Percentiles rank a stretch among this genome's conserved stretches.
phyloP scores from a whole-genome alignment of 306 rosid genomes.

The Crataegus laevigata region DNA sequence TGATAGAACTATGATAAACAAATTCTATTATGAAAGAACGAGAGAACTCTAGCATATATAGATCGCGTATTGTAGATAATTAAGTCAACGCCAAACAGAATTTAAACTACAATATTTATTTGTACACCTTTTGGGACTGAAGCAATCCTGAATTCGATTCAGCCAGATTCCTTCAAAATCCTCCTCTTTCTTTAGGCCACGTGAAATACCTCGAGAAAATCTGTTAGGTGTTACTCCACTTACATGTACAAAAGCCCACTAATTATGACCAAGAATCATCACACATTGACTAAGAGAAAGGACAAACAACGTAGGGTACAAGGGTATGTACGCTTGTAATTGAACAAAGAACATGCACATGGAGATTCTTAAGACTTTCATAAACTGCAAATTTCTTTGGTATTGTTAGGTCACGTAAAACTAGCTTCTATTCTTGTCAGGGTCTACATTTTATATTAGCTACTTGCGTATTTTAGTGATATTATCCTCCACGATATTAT shows the following conservation, averaged over 20 bases:
- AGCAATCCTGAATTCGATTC: neutral
- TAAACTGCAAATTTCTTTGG: neutral
- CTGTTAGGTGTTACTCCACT: conserved; percentile 18
- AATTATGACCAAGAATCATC: conserved; percentile 2
- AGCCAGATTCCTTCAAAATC: neutral
- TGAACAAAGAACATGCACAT: neutral
- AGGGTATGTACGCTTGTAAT: neutral
- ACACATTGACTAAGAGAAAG: neutral
- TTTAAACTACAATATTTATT: neutral
- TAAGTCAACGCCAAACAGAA: neutral
- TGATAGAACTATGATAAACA: too few species aligned
- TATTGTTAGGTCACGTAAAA: neutral
- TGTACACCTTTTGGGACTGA: neutral
- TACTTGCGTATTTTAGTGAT: too few species aligned
- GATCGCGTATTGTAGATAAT: neutral
- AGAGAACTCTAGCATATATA: too few species aligned
- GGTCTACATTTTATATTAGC: neutral
- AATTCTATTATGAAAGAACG: too few species aligned
- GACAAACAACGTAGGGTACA: neutral
- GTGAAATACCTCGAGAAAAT: conserved; percentile 16
- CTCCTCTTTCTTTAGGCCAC: neutral
- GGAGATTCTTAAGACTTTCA: neutral
- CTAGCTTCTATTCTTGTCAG: neutral
- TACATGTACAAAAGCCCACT: neutral
- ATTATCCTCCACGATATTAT: neutral